Conservation (phyloP, 768 basidiomycete genomes). For the button mushroom (Agaricus bisporus) region DNA sequence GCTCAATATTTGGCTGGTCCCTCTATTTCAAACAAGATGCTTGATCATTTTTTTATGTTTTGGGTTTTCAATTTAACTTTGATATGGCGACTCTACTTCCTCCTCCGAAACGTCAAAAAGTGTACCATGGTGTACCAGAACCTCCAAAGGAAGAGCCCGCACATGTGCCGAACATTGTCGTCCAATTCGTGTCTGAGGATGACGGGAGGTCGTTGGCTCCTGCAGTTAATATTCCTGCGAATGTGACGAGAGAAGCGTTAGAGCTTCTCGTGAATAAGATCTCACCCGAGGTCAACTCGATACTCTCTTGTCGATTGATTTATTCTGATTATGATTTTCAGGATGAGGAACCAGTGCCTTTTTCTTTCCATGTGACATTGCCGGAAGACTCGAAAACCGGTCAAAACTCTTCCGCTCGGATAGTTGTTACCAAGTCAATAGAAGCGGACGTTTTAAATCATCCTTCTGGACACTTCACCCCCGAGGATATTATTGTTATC, state of each 20-base stretch:
- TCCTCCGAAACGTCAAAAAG: conserved; percentile 84
- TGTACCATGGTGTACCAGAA: conserved; percentile 68
- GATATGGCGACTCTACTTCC: conserved; percentile 81
- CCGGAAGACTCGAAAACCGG: conserved; percentile 46
- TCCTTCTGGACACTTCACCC: conserved; percentile 64
- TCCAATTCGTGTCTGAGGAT: conserved; percentile 90
- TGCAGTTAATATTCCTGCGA: conserved; percentile 83
- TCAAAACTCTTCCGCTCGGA: conserved; percentile 61
- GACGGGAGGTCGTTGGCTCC: conserved; percentile 80
- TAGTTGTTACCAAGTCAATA: conserved; percentile 82
- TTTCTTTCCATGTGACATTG: conserved; percentile 79
- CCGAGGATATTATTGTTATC: conserved; percentile 84
- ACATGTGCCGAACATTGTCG: conserved; percentile 66
- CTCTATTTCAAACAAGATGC: conserved; percentile 2
- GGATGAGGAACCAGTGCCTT: conserved; percentile 89
- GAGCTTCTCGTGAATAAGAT: conserved; percentile 89
- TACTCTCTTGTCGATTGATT: neutral
- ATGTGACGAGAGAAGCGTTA: conserved; percentile 76
- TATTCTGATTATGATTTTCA: conserved; percentile 23
- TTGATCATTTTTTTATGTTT: neutral
- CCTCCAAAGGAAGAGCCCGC: conserved; percentile 44
- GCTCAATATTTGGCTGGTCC: conserved; percentile 4
- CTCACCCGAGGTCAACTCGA: conserved; percentile 54
- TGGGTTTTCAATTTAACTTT: neutral
- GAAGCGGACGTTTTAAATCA: conserved; percentile 74